A percentile compares a stretch with the other conserved stretches of the same genome.
These are phyloP conservation scores for Proliferodiscus dingleyae DNA, from an alignment of 2,329 filamentous ascomycete species.

Conservation along the genomic window DNA sequence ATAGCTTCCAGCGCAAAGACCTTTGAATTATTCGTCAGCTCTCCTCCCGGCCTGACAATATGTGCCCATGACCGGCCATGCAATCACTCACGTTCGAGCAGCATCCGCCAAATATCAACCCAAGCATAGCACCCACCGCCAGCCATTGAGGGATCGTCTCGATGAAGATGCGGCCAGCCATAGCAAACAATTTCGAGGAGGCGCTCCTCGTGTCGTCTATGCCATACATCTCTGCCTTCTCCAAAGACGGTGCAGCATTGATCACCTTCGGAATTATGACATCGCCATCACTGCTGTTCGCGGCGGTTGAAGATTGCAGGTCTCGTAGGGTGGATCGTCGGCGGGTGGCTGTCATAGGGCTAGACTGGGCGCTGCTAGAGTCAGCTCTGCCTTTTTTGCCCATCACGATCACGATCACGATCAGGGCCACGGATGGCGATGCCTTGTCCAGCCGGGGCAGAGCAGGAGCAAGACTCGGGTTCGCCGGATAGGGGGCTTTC, in stretches of 20 bases:
- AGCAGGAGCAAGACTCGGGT: neutral
- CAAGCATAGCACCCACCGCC: slow-evolving; percentile 63
- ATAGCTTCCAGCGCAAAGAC: slow-evolving; percentile 96
- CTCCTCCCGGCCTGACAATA: slow-evolving; percentile 8
- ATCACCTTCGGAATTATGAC: slow-evolving; percentile 45
- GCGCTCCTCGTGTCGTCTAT: slow-evolving; percentile 48
- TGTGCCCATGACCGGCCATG: neutral
- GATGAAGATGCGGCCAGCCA: slow-evolving; percentile 49
- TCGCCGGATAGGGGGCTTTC: neutral
- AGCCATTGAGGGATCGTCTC: slow-evolving; percentile 60
- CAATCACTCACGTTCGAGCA: slow-evolving; percentile 73
- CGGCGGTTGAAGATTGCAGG: slow-evolving; percentile 36
- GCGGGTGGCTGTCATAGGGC: slow-evolving; percentile 39
- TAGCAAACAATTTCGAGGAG: slow-evolving; percentile 45
- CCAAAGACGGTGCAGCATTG: slow-evolving; percentile 48
- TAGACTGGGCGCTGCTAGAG: slow-evolving; percentile 31
- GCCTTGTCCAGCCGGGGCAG: neutral
- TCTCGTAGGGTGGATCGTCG: slow-evolving; percentile 44
- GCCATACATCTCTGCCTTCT: slow-evolving; percentile 51
- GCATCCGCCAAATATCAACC: slow-evolving; percentile 90
- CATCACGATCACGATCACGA: slow-evolving; percentile 21
- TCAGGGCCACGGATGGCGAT: neutral
- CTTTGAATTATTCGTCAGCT: slow-evolving; percentile 42
- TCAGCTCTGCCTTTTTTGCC: slow-evolving; percentile 33
- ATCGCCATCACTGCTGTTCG: slow-evolving; percentile 32